Base-by-base conservation (phyloP, 179 eudicot genomes). In the Carnegiea gigantea region DNA sequence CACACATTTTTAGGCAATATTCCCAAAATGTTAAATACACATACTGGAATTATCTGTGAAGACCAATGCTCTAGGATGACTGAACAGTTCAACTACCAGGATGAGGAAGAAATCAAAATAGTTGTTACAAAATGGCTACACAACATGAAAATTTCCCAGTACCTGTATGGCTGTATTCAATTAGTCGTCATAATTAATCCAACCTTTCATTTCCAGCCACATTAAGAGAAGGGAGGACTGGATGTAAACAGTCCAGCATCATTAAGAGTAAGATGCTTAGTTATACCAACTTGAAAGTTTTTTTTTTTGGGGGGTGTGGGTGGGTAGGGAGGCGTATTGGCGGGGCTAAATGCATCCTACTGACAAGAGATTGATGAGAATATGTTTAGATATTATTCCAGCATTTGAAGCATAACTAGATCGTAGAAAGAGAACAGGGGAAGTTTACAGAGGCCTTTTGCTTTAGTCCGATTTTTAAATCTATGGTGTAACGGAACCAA, bases 1-100 rank as follows among this genome's bases (percentile, higher is more conserved):
- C 81, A 88, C 38, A 78, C 73, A 85, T 77, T 43, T 77, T 43
- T 9, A 57, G 60, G 60, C 18, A 14, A 54, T 21, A 54, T 54
- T 54, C 60, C 20, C 21, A 54, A 11, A 54, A 54, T 82, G 14
- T 54, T 68, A 80, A 62, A 36, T 48, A 28, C 24, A 70, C 57
- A 30, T 49, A 54, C n/a, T n/a, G n/a, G n/a, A n/a, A 13, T 54
- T 54, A 54, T 60, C 76, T 44, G 79, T 15, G 20, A n/a, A 44
- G 60, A 54, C 14, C 21, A 13, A 4, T 38, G 40, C 40, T 1
- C 40, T 38, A 38, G 2, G 40, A 38, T 38, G 40, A 38, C 28
- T 54, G 60, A 11, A 54, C 1, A 54, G 14, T 0, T 54, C 60
- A 46, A 54, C 20, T n/a, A n/a, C n/a, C n/a, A 6, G 14, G 14